Evolutionary conservation across 208 protist genomes (phyloP).

Genomic region (Leishmania turanica): DNA sequence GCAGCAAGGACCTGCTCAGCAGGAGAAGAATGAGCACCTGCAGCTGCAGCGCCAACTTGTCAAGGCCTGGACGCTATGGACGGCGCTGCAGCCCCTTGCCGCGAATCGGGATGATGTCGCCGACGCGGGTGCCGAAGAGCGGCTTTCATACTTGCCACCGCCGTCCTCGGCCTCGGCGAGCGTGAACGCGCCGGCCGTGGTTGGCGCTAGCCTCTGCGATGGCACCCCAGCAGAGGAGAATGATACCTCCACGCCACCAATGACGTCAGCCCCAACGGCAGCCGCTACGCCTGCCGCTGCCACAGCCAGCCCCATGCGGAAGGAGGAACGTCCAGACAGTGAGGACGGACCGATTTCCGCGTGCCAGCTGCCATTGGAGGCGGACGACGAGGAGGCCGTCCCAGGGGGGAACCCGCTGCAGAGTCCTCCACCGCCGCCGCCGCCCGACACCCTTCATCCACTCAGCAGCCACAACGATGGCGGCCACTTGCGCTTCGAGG

Average conservation of each 20-base stretch:
- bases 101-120: not conserved
- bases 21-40: not conserved
- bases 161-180: slow-evolving; percentile 9
- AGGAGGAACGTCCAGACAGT: not conserved
- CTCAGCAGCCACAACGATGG: not conserved
- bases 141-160: slow-evolving; percentile 6
- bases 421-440: not conserved
- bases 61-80: slow-evolving; percentile 28
- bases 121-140: not conserved
- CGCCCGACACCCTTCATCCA: not conserved
- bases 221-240: not conserved
- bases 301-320: not conserved
- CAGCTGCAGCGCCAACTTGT: slow-evolving; percentile 22
- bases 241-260: not conserved
- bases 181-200: not conserved
- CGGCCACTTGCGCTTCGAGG: not conserved
- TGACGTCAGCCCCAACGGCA: not conserved
- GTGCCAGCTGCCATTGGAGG: not conserved
- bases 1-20: not conserved
- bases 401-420: not conserved
- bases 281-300: not conserved
- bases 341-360: not conserved
- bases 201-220: not conserved
- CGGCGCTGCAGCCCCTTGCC: slow-evolving; percentile 3
- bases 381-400: not conserved